Evolutionary conservation across 805 yeast genomes (phyloP).

Genomic region (Monosporozyma servazzii): DNA sequence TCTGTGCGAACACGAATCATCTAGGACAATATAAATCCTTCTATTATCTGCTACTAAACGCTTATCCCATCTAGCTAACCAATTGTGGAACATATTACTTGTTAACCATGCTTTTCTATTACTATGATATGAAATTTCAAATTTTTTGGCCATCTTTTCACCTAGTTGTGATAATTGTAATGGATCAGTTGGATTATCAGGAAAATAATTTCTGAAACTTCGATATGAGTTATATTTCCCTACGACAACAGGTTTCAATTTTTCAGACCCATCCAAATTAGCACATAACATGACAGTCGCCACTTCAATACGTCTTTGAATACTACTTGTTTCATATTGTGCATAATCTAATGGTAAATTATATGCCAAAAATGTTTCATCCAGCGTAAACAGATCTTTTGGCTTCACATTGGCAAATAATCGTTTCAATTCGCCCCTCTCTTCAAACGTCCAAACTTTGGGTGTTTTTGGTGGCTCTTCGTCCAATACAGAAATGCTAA

Average conservation of each 20-base stretch:
- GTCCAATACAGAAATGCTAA: slow-evolving; percentile 40
- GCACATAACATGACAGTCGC: slow-evolving; percentile 53
- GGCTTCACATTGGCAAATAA: slow-evolving; percentile 40
- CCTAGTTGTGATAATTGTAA: slow-evolving; percentile 26
- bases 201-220: slow-evolving; percentile 32
- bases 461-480: slow-evolving; percentile 37
- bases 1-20: slow-evolving; percentile 56
- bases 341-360: slow-evolving; percentile 53
- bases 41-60: slow-evolving; percentile 40
- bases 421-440: slow-evolving; percentile 39
- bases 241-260: slow-evolving; percentile 49
- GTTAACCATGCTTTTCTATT: slow-evolving; percentile 58
- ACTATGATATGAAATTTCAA: slow-evolving; percentile 47
- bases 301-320: slow-evolving; percentile 32
- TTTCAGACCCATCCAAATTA: slow-evolving; percentile 55
- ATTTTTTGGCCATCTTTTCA: slow-evolving; percentile 40
- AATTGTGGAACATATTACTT: slow-evolving; percentile 52
- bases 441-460: slow-evolving; percentile 55
- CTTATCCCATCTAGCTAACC: slow-evolving; percentile 52
- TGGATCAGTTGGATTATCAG: slow-evolving; percentile 24
- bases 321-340: slow-evolving; percentile 33
- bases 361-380: slow-evolving; percentile 52
- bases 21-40: slow-evolving; percentile 46
- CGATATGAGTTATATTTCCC: slow-evolving; percentile 46
- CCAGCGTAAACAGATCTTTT: slow-evolving; percentile 48